Conservation (phyloP, 2,329 filamentous ascomycete species). For the Microcyclospora pomicola region DNA sequence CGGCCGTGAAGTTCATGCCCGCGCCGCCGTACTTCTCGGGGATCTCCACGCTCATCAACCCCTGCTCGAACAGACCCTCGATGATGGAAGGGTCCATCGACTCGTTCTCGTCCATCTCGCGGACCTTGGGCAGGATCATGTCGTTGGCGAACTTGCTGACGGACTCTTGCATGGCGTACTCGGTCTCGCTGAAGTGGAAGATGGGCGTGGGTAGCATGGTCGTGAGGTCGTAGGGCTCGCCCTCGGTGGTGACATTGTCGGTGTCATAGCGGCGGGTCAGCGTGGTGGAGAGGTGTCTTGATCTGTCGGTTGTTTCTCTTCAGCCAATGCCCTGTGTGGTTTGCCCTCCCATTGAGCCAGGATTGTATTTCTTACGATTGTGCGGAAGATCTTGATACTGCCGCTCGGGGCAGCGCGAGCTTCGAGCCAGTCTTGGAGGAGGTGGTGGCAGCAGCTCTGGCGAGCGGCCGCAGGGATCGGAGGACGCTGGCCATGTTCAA, state of each 20-base stretch:
- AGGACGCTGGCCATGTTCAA: conserved; percentile 18
- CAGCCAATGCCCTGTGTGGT: background rate
- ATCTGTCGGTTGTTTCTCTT: conserved; percentile 3
- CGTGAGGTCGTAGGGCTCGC: conserved; percentile 44
- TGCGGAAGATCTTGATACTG: conserved; percentile 5
- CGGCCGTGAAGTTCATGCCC: conserved; percentile 96
- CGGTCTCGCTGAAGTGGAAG: conserved; percentile 79
- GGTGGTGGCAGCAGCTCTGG: conserved; percentile 15
- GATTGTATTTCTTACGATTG: background rate
- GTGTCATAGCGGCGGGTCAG: conserved; percentile 22
- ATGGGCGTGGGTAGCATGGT: conserved; percentile 83
- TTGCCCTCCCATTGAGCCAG: background rate
- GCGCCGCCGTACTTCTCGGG: conserved; percentile 93
- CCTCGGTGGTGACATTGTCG: conserved; percentile 18
- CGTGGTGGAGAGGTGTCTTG: conserved; percentile 31
- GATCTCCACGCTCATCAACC: conserved; percentile 93
- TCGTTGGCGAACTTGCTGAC: conserved; percentile 87
- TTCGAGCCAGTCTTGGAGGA: conserved; percentile 8
- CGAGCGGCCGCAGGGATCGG: conserved; percentile 21
- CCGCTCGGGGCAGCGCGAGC: conserved; percentile 7
- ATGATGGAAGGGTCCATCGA: conserved; percentile 78
- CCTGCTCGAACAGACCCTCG: conserved; percentile 92
- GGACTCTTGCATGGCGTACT: conserved; percentile 74
- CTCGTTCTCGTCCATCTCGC: conserved; percentile 96
- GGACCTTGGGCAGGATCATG: conserved; percentile 74